Evolutionary conservation across 306 rosid species (phyloP), one percentile per base, ranked within the genome.

Genomic region (Vicia villosa): DNA sequence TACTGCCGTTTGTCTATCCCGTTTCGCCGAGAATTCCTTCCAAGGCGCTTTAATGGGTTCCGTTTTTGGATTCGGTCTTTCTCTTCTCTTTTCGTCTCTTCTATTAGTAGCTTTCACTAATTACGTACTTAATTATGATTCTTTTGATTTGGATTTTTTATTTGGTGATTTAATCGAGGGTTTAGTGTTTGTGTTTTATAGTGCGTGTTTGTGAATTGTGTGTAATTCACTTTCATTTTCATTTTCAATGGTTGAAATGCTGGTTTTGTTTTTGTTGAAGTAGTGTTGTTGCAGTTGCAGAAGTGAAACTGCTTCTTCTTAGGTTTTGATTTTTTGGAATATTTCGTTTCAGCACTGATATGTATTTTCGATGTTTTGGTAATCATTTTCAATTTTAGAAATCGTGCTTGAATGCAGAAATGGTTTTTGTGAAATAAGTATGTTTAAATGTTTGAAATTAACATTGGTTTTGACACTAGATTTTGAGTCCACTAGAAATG

Each of bases 1-100:
- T 37, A 82, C 96, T 26, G 77, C 88, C 56, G 92, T 94, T 38
- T 91, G 99, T 73, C 87, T 94, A 36, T 34, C 83, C 69, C 71
- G 92, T 69, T 91, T 88, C 73, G 95, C 83, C 47, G 85, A 88
- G 1, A 93, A 94, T 81, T 91, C 96, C 32, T 83, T 82, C 56
- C 87, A 83, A 43, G 97, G 99, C 15, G 99, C 95, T 51, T 74
- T 94, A 79, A 94, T 94, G 97, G 99, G 99, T 77, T 88, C 95
- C 83, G 71, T 94, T 57, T 94, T 94, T 40, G 99, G 99, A 80
- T 94, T 88, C 40, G 99, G 99, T 94, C 1, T 8, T 10, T 4
- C 24, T 42, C 67, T 60, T 20, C 59, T 13, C 56, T 38, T 57
- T 0, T 30, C 6, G 8, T 34, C 38, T 34, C 38, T 34, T 32